Evolutionary conservation across 139 green algal species (phyloP).

Genomic region (Pseudopediastrum boryanum): DNA sequence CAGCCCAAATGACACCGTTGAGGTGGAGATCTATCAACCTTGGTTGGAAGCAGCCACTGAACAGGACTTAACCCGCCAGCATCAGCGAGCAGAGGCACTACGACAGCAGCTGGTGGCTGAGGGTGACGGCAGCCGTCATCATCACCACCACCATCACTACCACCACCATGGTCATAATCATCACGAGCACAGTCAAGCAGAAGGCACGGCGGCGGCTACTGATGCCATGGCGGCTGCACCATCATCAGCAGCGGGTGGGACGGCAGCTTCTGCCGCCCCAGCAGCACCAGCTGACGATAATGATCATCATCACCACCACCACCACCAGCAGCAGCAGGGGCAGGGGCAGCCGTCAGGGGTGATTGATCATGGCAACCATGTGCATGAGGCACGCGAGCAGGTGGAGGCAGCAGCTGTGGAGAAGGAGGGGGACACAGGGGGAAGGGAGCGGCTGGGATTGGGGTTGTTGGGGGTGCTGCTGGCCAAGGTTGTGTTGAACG

Average conservation of each 20-base stretch:
- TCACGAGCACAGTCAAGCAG: neutral
- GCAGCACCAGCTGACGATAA: neutral
- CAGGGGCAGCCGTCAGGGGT: slow-evolving; percentile 19
- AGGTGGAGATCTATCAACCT: slow-evolving; percentile 56
- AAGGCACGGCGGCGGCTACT: neutral
- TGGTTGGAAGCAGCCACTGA: slow-evolving; percentile 46
- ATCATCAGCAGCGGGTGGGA: neutral
- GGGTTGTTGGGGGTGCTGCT: slow-evolving; percentile 16
- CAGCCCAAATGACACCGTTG: slow-evolving; percentile 39
- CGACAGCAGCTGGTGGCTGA: neutral
- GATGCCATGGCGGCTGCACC: neutral
- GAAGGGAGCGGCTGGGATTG: neutral
- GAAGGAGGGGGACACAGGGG: slow-evolving; percentile 16
- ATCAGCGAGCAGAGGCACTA: slow-evolving; percentile 23
- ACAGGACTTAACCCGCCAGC: slow-evolving; percentile 37
- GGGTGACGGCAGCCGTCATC: slow-evolving; percentile 14
- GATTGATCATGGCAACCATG: slow-evolving; percentile 45
- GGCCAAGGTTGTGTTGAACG: neutral
- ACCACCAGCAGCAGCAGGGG: slow-evolving; percentile 15
- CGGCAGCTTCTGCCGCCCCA: neutral
- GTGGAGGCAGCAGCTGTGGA: neutral
- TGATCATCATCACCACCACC: slow-evolving; percentile 8
- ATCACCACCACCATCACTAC: slow-evolving; percentile 15
- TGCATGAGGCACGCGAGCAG: slow-evolving; percentile 40
- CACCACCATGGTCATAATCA: slow-evolving; percentile 29